These are phyloP conservation scores for Metschnikowia cerradonensis DNA, from an alignment of 805 yeast genomes.

Conservation along the genomic window DNA sequence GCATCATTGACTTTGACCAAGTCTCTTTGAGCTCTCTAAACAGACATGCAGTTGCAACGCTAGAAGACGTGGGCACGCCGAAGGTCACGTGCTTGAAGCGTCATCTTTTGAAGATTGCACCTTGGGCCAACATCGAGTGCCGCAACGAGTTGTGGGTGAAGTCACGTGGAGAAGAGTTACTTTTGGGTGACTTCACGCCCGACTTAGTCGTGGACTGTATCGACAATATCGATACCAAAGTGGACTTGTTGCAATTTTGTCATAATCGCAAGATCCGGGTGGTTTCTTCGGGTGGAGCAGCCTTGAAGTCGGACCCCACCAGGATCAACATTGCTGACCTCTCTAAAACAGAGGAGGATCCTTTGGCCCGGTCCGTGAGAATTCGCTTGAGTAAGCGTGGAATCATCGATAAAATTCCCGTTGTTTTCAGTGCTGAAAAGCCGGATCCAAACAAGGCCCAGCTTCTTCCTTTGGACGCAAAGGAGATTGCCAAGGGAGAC, in stretches of 20 bases:
- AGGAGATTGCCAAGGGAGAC: conserved; percentile 72
- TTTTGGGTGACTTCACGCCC: conserved; percentile 53
- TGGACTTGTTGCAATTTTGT: conserved; percentile 78
- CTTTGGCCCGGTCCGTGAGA: conserved; percentile 82
- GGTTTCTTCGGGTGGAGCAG: conserved; percentile 94
- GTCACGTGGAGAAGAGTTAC: conserved; percentile 58
- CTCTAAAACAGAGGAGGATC: conserved; percentile 88
- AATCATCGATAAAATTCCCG: conserved; percentile 70
- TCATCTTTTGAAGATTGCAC: conserved; percentile 74
- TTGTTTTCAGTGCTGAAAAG: conserved; percentile 90
- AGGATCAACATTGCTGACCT: conserved; percentile 86
- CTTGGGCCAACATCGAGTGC: conserved; percentile 88
- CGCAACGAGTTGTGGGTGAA: conserved; percentile 73
- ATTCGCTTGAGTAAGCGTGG: conserved; percentile 79
- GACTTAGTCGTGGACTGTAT: conserved; percentile 90
- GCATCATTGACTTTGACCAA: conserved; percentile 93
- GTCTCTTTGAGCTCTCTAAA: conserved; percentile 88
- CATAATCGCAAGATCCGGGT: conserved; percentile 58
- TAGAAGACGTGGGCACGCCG: conserved; percentile 86
- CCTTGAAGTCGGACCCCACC: conserved; percentile 93
- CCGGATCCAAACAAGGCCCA: conserved; percentile 94
- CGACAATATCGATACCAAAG: conserved; percentile 95
- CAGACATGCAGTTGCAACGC: conserved; percentile 91
- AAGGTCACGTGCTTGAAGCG: conserved; percentile 76
- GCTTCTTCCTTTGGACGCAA: conserved; percentile 78